phyloP scores from a whole-genome alignment of 2,329 filamentous ascomycete species.

The Fusarium sp. region DNA sequence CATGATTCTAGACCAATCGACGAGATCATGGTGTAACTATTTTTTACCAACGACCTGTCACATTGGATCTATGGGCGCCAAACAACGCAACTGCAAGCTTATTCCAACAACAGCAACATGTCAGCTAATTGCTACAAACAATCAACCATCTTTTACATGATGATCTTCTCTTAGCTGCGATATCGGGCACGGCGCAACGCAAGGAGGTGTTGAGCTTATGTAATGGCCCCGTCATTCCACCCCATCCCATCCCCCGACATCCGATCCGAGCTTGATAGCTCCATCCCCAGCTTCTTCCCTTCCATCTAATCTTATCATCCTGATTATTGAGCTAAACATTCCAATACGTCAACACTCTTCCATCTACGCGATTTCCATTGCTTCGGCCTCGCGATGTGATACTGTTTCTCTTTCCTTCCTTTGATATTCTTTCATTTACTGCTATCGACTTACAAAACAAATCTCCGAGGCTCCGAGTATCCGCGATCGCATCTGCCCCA shows the following conservation, averaged over 20 bases:
- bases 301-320: conserved; percentile 10
- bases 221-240: conserved; percentile 36
- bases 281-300: not conserved
- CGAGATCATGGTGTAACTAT: conserved; percentile 9
- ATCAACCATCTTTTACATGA: not conserved
- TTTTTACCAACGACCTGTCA: not conserved
- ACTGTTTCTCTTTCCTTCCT: not conserved
- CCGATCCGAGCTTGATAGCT: conserved; percentile 31
- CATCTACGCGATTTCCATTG: not conserved
- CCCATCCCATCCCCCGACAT: conserved; percentile 12
- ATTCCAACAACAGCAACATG: not conserved
- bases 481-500: conserved; percentile 20
- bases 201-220: conserved; percentile 28
- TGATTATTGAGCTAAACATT: conserved; percentile 28
- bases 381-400: conserved; percentile 38
- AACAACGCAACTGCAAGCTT: not conserved
- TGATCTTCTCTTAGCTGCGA: conserved; percentile 19
- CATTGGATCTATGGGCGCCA: not conserved
- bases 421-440: not conserved
- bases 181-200: conserved; percentile 19
- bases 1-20: not conserved
- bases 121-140: not conserved
- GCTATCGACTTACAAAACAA: not conserved
- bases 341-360: conserved; percentile 35
- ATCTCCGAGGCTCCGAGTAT: not conserved